A percentile compares a stretch with the other conserved stretches of the same genome.
phyloP scores from a whole-genome alignment of 2,329 filamentous ascomycete species.

The Fonsecaea pugnacius region DNA sequence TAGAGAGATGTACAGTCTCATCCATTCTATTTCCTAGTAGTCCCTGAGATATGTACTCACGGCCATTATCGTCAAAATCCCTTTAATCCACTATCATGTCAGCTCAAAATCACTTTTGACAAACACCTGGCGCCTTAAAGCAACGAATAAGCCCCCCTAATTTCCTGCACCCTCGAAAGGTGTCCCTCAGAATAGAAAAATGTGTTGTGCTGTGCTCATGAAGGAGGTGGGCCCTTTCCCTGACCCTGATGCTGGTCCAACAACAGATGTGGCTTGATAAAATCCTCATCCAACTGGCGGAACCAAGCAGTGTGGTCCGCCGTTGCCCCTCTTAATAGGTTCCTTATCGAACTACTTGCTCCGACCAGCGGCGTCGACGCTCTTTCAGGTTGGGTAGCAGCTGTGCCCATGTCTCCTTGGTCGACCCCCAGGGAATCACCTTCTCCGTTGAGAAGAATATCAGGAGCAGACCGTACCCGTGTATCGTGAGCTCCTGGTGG shows the following conservation, averaged over 20 bases:
- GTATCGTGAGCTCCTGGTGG: slow-evolving; percentile 25
- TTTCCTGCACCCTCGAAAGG: not conserved
- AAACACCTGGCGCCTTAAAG: not conserved
- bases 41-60: not conserved
- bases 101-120: slow-evolving; percentile 11
- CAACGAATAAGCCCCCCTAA: not conserved
- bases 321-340: slow-evolving; percentile 74
- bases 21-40: not conserved
- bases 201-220: slow-evolving; percentile 1
- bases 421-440: slow-evolving; percentile 21
- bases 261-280: slow-evolving; percentile 88
- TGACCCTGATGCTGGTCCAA: slow-evolving; percentile 66
- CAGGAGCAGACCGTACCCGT: slow-evolving; percentile 27
- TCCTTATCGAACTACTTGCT: slow-evolving; percentile 65
- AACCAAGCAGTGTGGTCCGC: slow-evolving; percentile 92
- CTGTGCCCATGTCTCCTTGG: slow-evolving; percentile 26
- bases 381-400: slow-evolving; percentile 30
- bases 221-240: slow-evolving; percentile 32
- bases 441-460: slow-evolving; percentile 30
- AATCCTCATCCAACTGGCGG: slow-evolving; percentile 90
- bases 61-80: not conserved
- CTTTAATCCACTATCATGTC: slow-evolving; percentile 4
- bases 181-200: not conserved
- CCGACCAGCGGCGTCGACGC: slow-evolving; percentile 34
- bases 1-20: too few species aligned